Evolutionary conservation across 805 yeast species (phyloP).

Genomic region (Pichia membranifaciens): DNA sequence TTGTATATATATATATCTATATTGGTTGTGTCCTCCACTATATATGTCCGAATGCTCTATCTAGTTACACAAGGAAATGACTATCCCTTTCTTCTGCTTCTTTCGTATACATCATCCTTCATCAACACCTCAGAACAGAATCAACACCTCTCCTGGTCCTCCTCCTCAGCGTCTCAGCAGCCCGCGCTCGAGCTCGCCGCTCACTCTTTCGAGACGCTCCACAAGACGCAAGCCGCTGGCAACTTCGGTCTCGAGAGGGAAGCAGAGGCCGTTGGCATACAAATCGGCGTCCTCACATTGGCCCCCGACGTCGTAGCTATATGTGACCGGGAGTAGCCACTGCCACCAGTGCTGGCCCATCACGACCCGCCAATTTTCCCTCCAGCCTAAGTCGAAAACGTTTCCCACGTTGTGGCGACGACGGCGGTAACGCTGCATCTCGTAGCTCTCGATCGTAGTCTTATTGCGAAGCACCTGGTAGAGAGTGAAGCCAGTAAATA

Average conservation of each 20-base stretch:
- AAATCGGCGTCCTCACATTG: not conserved
- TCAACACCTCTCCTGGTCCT: too few species aligned
- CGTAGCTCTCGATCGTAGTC: constrained; percentile 80
- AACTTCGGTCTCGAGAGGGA: not conserved
- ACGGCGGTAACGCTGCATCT: constrained; percentile 41
- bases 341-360: constrained; percentile 65
- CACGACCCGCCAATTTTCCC: constrained; percentile 56
- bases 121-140: not conserved
- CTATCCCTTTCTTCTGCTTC: not conserved
- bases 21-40: not conserved
- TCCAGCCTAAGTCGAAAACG: constrained; percentile 67
- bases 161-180: too few species aligned
- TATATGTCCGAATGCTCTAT: too few species aligned
- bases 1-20: not conserved
- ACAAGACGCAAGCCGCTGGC: not conserved
- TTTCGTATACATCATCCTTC: too few species aligned
- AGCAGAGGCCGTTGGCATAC: constrained; percentile 4
- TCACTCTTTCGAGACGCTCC: constrained; percentile 1
- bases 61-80: not conserved
- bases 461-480: constrained; percentile 57
- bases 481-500: constrained; percentile 52
- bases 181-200: constrained; percentile 7
- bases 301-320: not conserved
- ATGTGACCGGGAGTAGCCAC: constrained; percentile 62
- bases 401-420: constrained; percentile 46